Percentiles rank a stretch among this genome's conserved stretches.
phyloP scores from a whole-genome alignment of 495 filamentous ascomycete genomes.

The Penicillium mononematosum region DNA sequence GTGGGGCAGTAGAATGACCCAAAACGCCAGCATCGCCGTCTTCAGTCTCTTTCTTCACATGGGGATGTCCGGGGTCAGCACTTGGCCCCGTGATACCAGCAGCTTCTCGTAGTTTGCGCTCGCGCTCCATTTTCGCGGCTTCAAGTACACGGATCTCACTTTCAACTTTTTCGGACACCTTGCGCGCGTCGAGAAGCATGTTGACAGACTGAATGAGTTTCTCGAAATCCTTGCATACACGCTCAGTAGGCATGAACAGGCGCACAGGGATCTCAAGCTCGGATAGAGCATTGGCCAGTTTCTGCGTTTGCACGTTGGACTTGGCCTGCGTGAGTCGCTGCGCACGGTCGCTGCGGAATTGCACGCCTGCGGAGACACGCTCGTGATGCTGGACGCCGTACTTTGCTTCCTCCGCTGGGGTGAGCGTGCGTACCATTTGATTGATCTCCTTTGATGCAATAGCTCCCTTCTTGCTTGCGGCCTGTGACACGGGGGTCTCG shows the following conservation, averaged over 20 bases:
- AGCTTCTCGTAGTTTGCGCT: constrained; percentile 38
- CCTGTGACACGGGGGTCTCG: constrained; percentile 41
- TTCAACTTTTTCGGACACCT: constrained; percentile 81
- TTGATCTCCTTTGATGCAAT: constrained; percentile 39
- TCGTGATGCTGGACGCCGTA: constrained; percentile 89
- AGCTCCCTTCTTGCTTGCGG: constrained; percentile 53
- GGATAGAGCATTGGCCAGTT: constrained; percentile 71
- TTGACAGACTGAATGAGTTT: constrained; percentile 71
- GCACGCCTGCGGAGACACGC: constrained; percentile 66
- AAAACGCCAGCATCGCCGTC: constrained; percentile 25
- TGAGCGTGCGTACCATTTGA: constrained; percentile 64
- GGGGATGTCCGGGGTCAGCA: constrained; percentile 29
- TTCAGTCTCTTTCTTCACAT: constrained; percentile 41
- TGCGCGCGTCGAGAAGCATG: constrained; percentile 74
- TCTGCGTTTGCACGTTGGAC: constrained; percentile 73
- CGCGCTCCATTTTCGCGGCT: constrained; percentile 61
- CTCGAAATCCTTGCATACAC: constrained; percentile 79
- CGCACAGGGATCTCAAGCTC: constrained; percentile 78
- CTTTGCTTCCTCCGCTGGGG: constrained; percentile 66
- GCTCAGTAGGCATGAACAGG: constrained; percentile 81
- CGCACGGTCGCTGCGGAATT: constrained; percentile 83
- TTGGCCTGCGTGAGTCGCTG: constrained; percentile 82
- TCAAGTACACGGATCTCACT: constrained; percentile 74
- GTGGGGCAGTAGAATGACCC: constrained; percentile 7
- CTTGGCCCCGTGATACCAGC: constrained; percentile 15